These are phyloP conservation scores for Diaporthe australafricana DNA, from an alignment of 2,329 filamentous ascomycete genomes.

Conservation along the genomic window DNA sequence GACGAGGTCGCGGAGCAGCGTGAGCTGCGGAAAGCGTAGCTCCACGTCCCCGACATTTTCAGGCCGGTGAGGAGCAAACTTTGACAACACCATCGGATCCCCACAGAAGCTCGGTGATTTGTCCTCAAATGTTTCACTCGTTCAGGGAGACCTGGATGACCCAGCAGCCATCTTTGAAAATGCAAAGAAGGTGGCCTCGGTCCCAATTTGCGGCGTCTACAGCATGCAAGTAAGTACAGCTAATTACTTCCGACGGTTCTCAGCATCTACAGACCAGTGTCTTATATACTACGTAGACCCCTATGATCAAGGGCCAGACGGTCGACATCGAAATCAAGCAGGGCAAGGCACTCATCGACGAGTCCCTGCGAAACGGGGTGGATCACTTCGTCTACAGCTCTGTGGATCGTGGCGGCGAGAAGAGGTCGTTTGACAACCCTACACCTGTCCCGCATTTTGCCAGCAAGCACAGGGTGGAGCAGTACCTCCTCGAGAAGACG, in stretches of 20 bases:
- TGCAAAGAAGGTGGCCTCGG: not conserved
- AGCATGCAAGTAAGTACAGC: constrained; percentile 2
- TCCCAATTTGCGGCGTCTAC: not conserved
- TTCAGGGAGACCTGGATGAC: not conserved
- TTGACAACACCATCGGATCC: not conserved
- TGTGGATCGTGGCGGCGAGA: constrained; percentile 72
- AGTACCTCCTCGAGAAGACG: constrained; percentile 60
- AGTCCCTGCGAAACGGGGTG: constrained; percentile 60
- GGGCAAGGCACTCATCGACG: constrained; percentile 52
- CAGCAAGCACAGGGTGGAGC: constrained; percentile 69
- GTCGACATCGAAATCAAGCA: not conserved
- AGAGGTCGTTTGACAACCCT: constrained; percentile 58
- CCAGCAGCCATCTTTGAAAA: not conserved
- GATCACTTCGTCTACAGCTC: constrained; percentile 71
- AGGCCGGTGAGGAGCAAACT: not conserved
- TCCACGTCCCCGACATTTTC: not conserved
- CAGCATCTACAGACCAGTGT: no score
- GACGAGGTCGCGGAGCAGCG: not conserved
- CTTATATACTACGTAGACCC: not conserved
- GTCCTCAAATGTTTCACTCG: not conserved
- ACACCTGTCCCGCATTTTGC: constrained; percentile 69
- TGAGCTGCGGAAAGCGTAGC: not conserved
- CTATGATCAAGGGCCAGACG: not conserved
- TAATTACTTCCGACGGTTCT: no score
- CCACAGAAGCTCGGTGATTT: not conserved